Evolutionary conservation across 2,329 filamentous ascomycete species (phyloP), one percentile per base, ranked within the genome.

Genomic region (Sclerotinia nivalis): DNA sequence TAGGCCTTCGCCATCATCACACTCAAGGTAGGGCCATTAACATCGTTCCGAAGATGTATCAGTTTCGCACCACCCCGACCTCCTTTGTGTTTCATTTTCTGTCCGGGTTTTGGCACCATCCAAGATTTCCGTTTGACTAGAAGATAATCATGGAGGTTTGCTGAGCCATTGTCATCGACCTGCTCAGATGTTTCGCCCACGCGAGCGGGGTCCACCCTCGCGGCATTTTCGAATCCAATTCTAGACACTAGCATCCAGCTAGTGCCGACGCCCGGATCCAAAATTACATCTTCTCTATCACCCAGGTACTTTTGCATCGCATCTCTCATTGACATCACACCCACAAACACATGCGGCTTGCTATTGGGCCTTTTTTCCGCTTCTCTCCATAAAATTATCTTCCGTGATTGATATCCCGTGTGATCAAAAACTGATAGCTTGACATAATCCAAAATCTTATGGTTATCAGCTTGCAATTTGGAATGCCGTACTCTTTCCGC

Each of bases 221-320:
- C 8, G 22, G 7, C 20, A 12, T 52, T 52, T 20, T 12, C 8
- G 31, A 28, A 65, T 20, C 61, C 61, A 43, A 12, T 54, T 28
- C 31, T 65, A 13, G 61, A 31, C n/a, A 65, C 47, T 22, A 65
- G 47, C 61, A 65, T 65, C 61, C 61, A 65, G 34, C 61, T 65
- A 9, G 61, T 65, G 13, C 34, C 61, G 3, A 6, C 31, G 2
- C 61, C 61, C 1, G 61, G 61, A 18, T 52, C 47, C 47, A 52
- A 28, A 4, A 52, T 4, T 8, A 22, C 15, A 9, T 40, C 18
- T 13, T 40, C 18, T 40, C 47, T 40, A 8, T 52, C n/a, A 22
- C 47, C 25, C 22, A 65, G 47, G n/a, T 52, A 65, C 18, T 28
- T 20, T 13, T 54, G 40, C 47, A 65, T 65, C 15, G 9, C 61